A percentile compares a stretch with the other conserved stretches of the same genome.
phyloP scores from a whole-genome alignment of 1,139 yeast species.

The Yamadazyma diospyri region DNA sequence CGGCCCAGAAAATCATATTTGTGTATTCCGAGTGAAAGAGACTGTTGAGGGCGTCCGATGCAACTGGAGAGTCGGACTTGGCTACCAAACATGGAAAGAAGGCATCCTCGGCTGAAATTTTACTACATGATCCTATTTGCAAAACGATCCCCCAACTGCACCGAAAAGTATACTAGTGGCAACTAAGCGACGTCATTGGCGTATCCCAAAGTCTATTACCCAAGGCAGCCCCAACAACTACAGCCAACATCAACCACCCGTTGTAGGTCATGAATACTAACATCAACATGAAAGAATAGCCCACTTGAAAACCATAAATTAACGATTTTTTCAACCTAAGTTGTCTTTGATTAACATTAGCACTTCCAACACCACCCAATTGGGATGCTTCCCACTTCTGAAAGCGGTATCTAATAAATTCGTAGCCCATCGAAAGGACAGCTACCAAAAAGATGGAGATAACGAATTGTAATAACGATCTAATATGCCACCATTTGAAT shows the following conservation, averaged over 20 bases:
- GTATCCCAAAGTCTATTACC: conserved; percentile 60
- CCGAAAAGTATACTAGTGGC: too few relatives aligned
- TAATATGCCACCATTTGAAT: conserved; percentile 77
- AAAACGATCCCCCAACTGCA: too few relatives aligned
- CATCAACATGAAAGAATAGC: conserved; percentile 76
- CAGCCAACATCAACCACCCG: conserved; percentile 78
- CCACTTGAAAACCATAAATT: conserved; percentile 69
- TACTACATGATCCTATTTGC: too few relatives aligned
- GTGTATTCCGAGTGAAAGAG: too few relatives aligned
- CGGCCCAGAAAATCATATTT: too few relatives aligned
- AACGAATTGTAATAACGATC: conserved; percentile 47
- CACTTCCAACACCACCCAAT: conserved; percentile 15
- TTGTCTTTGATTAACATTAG: conserved; percentile 6
- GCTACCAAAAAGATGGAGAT: conserved; percentile 50
- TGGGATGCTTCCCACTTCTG: conserved; percentile 27
- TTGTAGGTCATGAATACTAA: conserved; percentile 80
- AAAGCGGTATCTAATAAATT: conserved; percentile 44
- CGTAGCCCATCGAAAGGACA: conserved; percentile 56
- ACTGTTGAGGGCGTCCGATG: too few relatives aligned
- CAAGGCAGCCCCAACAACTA: conserved; percentile 61
- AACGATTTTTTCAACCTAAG: conserved; percentile 33
- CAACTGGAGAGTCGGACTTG: too few relatives aligned
- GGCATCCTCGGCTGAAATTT: too few relatives aligned
- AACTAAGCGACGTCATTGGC: not conserved
- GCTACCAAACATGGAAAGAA: too few relatives aligned